Evolutionary conservation across 192 early-diverging fungal genomes (phyloP), one percentile per base, ranked within the genome.

Genomic region (Diversispora epigaea): DNA sequence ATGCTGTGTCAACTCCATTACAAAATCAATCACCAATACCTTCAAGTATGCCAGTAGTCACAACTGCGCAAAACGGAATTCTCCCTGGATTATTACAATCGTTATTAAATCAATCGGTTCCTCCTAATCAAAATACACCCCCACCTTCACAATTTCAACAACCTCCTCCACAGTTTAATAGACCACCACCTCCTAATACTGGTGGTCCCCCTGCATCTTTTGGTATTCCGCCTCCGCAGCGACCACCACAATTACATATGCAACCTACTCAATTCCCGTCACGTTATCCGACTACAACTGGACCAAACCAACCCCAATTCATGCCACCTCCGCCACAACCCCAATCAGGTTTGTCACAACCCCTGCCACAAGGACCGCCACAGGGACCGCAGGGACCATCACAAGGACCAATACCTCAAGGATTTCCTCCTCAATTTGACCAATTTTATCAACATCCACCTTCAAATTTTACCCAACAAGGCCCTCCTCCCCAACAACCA

Each of bases 11-110:
- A 6, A 8, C 7, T 32, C 12, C 25, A 32, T 25, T 3, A 32
- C 58, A 21, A 39, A 61, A 41, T 25, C 58, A 61, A 32, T 32
- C 25, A 9, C 58, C 22, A 39, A 61, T 32, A 39, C 39, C 58
- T 61, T 3, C 25, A 32, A 61, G 39, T 61, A 12, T 21, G 4
- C 8, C 58, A 25, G 10, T 32, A 6, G 19, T 64, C 9, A 22
- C 62, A n/a, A 41, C 62, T 8, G 22, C 62, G n/a, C 32, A 25
- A 64, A 64, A 0, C 50, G 50, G 50, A 54, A 54, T 54, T 54
- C n/a, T 64, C 43, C 22, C 62, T 17, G 40, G 39, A 17, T 64
- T 64, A 17, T 19, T 64, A n/a, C 62, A 64, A 40, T 64, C 62
- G 4, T 64, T 40, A 43, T 64, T 64, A 32, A 32, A 32, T 32